Conservation (phyloP, 2,329 filamentous ascomycete species). For the Chaetomiaceae sp. region DNA sequence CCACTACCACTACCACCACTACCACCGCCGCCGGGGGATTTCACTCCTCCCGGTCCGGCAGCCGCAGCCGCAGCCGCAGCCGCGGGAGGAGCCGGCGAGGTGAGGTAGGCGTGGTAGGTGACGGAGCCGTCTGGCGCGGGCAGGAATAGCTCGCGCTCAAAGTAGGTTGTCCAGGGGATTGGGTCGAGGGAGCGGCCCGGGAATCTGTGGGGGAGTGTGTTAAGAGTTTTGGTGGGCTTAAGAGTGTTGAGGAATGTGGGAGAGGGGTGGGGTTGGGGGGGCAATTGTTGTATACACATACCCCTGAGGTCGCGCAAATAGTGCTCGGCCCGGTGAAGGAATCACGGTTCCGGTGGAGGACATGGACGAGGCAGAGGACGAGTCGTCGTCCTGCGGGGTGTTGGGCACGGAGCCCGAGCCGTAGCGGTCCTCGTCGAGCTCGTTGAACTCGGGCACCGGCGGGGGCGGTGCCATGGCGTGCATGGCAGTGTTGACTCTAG, state of each 20-base stretch:
- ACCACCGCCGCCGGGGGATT: slow-evolving; percentile 58
- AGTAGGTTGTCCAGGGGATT: slow-evolving; percentile 84
- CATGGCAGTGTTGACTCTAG: slow-evolving; percentile 23
- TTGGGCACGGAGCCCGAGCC: slow-evolving; percentile 29
- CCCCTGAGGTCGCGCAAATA: slow-evolving; percentile 69
- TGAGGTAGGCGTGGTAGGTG: slow-evolving; percentile 82
- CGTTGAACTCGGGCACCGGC: slow-evolving; percentile 26
- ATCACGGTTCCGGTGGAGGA: slow-evolving; percentile 91
- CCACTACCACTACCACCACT: too few relatives aligned
- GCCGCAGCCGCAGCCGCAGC: too few relatives aligned
- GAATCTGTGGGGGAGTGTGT: too few relatives aligned
- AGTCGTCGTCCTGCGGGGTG: slow-evolving; percentile 58
- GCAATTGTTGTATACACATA: slow-evolving; percentile 55
- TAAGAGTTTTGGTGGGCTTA: too few relatives aligned
- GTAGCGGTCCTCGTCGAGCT: slow-evolving; percentile 31
- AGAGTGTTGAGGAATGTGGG: too few relatives aligned
- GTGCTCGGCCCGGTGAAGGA: slow-evolving; percentile 66
- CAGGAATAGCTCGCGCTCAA: slow-evolving; percentile 80
- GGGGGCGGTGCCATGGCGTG: slow-evolving; percentile 15
- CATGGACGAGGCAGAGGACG: slow-evolving; percentile 75
- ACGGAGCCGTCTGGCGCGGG: slow-evolving; percentile 42
- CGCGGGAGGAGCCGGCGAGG: slow-evolving; percentile 56
- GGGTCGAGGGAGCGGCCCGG: slow-evolving; percentile 56
- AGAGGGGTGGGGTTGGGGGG: too few relatives aligned
- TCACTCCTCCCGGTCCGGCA: slow-evolving; percentile 6